Evolutionary conservation across 805 yeast genomes (phyloP).

Genomic region (Blastobotrys muscicola): DNA sequence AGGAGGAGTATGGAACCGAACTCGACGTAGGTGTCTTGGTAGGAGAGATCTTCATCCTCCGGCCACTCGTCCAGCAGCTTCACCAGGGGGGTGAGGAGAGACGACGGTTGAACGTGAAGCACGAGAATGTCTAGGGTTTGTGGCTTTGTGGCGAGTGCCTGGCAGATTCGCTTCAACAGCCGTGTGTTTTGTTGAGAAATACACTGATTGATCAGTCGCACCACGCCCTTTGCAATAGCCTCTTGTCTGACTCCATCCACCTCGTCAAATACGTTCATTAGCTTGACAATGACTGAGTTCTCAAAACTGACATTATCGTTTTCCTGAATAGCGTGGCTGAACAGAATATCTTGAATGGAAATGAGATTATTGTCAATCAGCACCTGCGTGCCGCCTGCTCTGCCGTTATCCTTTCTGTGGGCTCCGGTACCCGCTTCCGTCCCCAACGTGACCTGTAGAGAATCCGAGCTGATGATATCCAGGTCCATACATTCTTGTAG

Average conservation of each 20-base stretch:
- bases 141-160: constrained; percentile 39
- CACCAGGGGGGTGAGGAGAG: constrained; percentile 36
- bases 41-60: constrained; percentile 49
- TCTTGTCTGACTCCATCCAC: constrained; percentile 40
- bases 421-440: constrained; percentile 8
- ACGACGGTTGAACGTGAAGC: constrained; percentile 37
- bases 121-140: constrained; percentile 35
- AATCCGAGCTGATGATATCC: constrained; percentile 32
- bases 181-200: constrained; percentile 34
- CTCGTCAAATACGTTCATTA: constrained; percentile 39
- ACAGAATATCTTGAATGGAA: constrained; percentile 26
- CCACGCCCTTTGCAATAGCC: constrained; percentile 33
- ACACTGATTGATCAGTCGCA: constrained; percentile 29
- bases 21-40: constrained; percentile 59
- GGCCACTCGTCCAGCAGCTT: constrained; percentile 42
- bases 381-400: constrained; percentile 11
- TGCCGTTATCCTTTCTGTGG: no score
- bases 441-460: constrained; percentile 20
- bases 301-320: constrained; percentile 42
- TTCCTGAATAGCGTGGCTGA: constrained; percentile 18
- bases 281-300: constrained; percentile 43
- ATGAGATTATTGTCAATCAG: constrained; percentile 13
- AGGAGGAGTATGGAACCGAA: constrained; percentile 54
- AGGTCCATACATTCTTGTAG: constrained; percentile 37
- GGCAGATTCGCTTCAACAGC: constrained; percentile 41